Evolutionary conservation across 2,329 filamentous ascomycete genomes (phyloP).

Genomic region (Fusarium ramigenum): DNA sequence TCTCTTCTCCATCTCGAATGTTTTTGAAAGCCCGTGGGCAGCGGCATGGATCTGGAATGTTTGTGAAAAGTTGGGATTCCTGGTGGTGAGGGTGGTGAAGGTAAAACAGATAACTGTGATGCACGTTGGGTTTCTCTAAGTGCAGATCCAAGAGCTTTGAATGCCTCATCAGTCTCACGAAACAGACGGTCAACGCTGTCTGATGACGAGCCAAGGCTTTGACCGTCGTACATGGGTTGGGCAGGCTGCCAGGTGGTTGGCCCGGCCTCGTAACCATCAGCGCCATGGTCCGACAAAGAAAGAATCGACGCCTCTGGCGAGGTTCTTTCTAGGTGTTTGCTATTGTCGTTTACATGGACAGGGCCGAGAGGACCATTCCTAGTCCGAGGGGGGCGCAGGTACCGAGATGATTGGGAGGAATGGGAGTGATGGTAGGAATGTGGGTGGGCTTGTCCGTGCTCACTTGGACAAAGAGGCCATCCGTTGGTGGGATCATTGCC

Average conservation of each 20-base stretch:
- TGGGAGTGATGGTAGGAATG: constrained; percentile 33
- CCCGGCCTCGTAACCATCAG: constrained; percentile 16
- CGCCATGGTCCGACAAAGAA: constrained; percentile 39
- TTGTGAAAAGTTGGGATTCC: constrained; percentile 25
- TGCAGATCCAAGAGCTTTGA: constrained; percentile 55
- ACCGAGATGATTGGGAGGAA: constrained; percentile 23
- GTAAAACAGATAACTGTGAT: constrained; percentile 27
- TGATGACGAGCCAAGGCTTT: constrained; percentile 41
- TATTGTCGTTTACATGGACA: constrained; percentile 5
- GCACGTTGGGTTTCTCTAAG: constrained; percentile 49
- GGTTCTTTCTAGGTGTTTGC: not conserved
- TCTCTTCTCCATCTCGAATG: constrained; percentile 23
- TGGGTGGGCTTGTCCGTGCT: constrained; percentile 32
- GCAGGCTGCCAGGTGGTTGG: constrained; percentile 16
- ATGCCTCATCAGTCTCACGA: constrained; percentile 60
- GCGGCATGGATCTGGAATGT: constrained; percentile 39
- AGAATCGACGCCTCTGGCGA: constrained; percentile 24
- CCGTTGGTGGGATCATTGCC: constrained; percentile 37
- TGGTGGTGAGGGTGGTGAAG: constrained; percentile 27
- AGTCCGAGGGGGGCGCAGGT: constrained; percentile 35
- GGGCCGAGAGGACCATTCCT: constrained; percentile 25
- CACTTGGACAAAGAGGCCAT: constrained; percentile 49
- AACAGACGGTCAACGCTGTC: constrained; percentile 58
- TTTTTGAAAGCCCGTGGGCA: constrained; percentile 31
- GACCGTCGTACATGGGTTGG: constrained; percentile 24